phyloP scores from a whole-genome alignment of 495 filamentous ascomycete genomes.

The Talaromyces thailandensis region DNA sequence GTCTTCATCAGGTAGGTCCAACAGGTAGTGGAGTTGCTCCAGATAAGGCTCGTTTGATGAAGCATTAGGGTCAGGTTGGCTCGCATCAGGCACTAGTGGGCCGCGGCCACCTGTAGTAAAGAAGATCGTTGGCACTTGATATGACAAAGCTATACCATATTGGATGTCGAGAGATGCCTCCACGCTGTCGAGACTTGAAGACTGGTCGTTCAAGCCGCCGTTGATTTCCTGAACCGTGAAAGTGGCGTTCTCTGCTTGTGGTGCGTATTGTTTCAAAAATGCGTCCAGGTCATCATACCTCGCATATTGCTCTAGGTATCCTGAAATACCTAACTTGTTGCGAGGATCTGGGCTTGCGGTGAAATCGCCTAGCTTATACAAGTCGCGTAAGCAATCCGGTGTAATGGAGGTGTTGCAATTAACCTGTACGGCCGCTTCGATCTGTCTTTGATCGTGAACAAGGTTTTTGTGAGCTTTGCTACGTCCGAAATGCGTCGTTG shows the following conservation, averaged over 20 bases:
- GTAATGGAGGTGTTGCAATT: slow-evolving; percentile 43
- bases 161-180: slow-evolving; percentile 77
- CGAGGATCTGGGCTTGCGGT: slow-evolving; percentile 21
- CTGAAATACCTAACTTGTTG: slow-evolving; percentile 55
- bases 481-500: slow-evolving; percentile 45
- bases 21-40: slow-evolving; percentile 64
- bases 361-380: slow-evolving; percentile 51
- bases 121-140: slow-evolving; percentile 48
- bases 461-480: slow-evolving; percentile 15
- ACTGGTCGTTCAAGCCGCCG: slow-evolving; percentile 30
- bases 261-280: slow-evolving; percentile 45
- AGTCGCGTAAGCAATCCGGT: slow-evolving; percentile 46
- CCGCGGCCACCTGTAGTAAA: slow-evolving; percentile 61
- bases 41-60: slow-evolving; percentile 77
- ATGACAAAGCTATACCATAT: slow-evolving; percentile 46
- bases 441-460: slow-evolving; percentile 15
- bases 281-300: slow-evolving; percentile 45
- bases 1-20: slow-evolving; percentile 47
- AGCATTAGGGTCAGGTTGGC: slow-evolving; percentile 24
- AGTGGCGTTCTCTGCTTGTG: slow-evolving; percentile 32
- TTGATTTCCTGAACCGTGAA: slow-evolving; percentile 8
- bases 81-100: slow-evolving; percentile 44
- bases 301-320: slow-evolving; percentile 60
- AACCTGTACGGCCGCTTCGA: slow-evolving; percentile 15
- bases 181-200: slow-evolving; percentile 17